Evolutionary conservation across 1,284 basidiomycete species (phyloP), one percentile per base, ranked within the genome.

Genomic region (Ustilago curta): DNA sequence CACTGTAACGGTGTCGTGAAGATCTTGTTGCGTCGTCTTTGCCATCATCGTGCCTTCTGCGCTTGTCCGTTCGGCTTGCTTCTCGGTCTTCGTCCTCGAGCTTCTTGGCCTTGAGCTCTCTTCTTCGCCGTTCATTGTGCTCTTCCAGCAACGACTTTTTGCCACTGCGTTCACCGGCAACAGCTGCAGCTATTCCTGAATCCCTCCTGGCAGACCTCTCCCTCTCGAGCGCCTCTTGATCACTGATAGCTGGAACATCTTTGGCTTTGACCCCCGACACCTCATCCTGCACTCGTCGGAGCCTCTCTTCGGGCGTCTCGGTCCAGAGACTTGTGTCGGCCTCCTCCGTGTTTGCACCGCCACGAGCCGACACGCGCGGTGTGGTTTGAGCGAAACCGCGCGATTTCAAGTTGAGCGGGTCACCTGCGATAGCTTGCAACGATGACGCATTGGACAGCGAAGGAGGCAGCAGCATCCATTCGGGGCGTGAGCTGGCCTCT

Each of bases 341-440:
- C 25, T 74, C 64, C 39, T 62, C 62, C 3, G 39, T 59, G 8
- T 40, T 50, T 16, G 60, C 52, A 5, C 39, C 60, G 0, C 67
- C 67, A 3, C 62, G 61, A 5, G 62, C 74, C 37, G 52, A 78
- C 14, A 65, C 80, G 14, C 77, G 63, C 5, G 67, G 64, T 3
- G 69, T 60, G 4, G 61, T 59, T 48, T 82, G 78, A n/a, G 72
- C 70, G 48, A 82, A 82, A 5, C 79, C 79, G 23, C 80, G 59
- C 39, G 79, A 73, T 23, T 70, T 73, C n/a, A 79, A 58, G 16
- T 68, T 68, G 4, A 77, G 49, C 29, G 79, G 79, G 44, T 75
- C 73, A 0, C 63, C 69, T 1, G 65, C 64, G 3, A 72, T 57
- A 2, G 65, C 49, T 11, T 62, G 62, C 29, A 74, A 55, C 37